Base-by-base conservation (phyloP, 208 protist species). In the Angomonas deanei region DNA sequence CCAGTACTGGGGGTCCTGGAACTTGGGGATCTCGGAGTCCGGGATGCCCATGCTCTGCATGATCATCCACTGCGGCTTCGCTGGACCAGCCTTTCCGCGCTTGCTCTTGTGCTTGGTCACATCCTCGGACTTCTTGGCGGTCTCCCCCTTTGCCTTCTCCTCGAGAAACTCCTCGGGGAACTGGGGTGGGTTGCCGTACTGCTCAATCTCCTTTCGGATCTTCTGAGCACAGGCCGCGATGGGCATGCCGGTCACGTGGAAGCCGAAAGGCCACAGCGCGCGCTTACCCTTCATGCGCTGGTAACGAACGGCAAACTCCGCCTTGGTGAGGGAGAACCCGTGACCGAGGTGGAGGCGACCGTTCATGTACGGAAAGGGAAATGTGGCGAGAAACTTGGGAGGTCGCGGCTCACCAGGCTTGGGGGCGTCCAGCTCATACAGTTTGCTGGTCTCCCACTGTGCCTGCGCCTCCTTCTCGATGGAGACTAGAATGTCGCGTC, bases 321-420 rank as follows among this genome's bases (percentile, higher is more conserved):
- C 74, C 84, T 99, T 99, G 47, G 98, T 98, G 19, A 99, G 60
- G 21, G 98, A 98, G 82, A 99, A 99, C 21, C 89, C 88, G 76
- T 99, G 99, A 3, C 99, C 99, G 27, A 99, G 82, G 74, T 99
- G 99, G 0, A 99, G 92, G 39, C 78, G 81, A 48, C 98, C 97
- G 75, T 99, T 99, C 98, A 99, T 99, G 94, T 99, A 99, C n/a
- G 99, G 98, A 70, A 99, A 99, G n/a, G 99, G 99, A 67, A 99
- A 99, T 13, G 98, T 99, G 47, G 96, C 89, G 50, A 99, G 84
- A 82, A 92, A 99, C 84, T 99, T 99, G 26, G 72, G 67, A 17
- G 74, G 78, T 15, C 58, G 61, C 3, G 30, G 42, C 56, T 82
- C 76, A 8, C 84, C 78, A 1, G 68, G 64, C 32, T 66, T 52